Conservation (phyloP, 768 basidiomycete genomes). For the Mycena rosella region DNA sequence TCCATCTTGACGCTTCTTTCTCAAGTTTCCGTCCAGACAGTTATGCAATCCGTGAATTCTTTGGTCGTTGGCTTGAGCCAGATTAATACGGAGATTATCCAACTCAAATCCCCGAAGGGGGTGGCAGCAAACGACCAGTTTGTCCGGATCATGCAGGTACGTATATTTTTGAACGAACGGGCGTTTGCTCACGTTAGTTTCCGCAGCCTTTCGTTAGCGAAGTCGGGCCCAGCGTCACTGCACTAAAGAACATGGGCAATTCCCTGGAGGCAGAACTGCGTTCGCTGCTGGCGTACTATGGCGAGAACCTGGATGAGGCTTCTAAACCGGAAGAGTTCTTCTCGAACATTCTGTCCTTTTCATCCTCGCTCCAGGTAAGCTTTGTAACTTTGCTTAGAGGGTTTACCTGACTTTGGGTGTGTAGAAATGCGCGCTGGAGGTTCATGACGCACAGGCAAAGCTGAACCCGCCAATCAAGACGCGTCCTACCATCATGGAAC, state of each 20-base stretch:
- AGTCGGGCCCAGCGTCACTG: constrained; percentile 68
- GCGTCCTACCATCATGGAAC: constrained; percentile 38
- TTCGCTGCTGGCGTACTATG: constrained; percentile 77
- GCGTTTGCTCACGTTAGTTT: neutral
- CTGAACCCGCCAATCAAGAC: constrained; percentile 42
- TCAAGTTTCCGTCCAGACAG: constrained; percentile 80
- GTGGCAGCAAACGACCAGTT: constrained; percentile 69
- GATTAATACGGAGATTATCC: constrained; percentile 67
- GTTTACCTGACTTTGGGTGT: constrained; percentile 21
- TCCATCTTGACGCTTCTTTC: neutral
- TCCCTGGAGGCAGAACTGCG: constrained; percentile 72
- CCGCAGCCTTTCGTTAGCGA: constrained; percentile 63
- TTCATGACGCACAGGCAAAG: constrained; percentile 65
- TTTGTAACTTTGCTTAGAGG: neutral
- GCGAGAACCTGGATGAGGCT: constrained; percentile 78
- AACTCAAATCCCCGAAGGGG: constrained; percentile 50
- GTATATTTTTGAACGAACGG: neutral
- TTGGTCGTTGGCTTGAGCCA: constrained; percentile 69
- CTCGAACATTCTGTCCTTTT: constrained; percentile 78
- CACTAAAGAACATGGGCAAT: constrained; percentile 70
- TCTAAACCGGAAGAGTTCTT: constrained; percentile 85
- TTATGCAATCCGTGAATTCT: constrained; percentile 69
- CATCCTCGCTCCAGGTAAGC: constrained; percentile 75
- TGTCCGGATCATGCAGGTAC: constrained; percentile 76
- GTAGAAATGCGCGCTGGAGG: constrained; percentile 80